These are phyloP conservation scores for Thinopyrum elongatum DNA, from an alignment of 176 grass and related monocot genomes.

Conservation along the genomic window DNA sequence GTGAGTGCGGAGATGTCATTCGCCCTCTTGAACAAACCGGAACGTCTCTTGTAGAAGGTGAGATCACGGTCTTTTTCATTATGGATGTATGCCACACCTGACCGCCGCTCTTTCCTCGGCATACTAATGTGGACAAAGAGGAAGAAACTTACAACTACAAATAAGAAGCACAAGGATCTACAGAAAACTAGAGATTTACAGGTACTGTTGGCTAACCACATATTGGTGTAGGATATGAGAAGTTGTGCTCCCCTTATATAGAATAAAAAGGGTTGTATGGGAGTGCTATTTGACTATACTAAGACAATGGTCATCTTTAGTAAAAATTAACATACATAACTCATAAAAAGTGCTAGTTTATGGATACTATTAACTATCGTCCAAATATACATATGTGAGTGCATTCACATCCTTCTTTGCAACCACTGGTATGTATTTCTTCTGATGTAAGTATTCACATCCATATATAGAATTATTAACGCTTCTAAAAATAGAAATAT, in stretches of 20 bases:
- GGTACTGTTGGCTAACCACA: neutral
- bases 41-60: neutral
- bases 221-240: neutral
- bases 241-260: neutral
- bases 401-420: neutral
- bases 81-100: neutral
- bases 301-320: neutral
- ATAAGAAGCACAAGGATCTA: neutral
- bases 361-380: neutral
- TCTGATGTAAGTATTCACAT: neutral
- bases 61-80: neutral
- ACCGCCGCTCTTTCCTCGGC: neutral
- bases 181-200: neutral
- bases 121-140: neutral
- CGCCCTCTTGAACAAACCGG: neutral
- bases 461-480: neutral
- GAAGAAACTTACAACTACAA: neutral
- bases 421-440: neutral
- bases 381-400: neutral
- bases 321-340: neutral
- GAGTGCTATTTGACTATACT: neutral
- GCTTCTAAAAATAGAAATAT: neutral
- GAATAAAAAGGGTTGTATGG: neutral
- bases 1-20: neutral
- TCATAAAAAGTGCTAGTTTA: neutral